Evolutionary conservation across 441 rosid species (phyloP), one percentile per base, ranked within the genome.

Genomic region (Arabidopsis lyrata): DNA sequence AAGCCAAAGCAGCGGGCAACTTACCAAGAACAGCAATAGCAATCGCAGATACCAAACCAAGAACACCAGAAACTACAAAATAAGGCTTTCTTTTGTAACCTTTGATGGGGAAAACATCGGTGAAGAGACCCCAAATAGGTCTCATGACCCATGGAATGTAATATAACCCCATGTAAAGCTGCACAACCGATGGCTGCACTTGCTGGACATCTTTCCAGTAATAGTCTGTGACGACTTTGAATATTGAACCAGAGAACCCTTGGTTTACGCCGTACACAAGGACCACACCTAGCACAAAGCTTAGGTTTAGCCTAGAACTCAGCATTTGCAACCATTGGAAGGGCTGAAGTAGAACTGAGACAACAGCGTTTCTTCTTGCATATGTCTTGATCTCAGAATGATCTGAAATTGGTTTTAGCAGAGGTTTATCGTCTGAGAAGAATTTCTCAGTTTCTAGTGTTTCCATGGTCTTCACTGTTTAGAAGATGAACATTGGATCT

Each of bases 91-190:
- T 83, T 66, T 72, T 83, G 68, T 90, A 90, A 1, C 95, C 97
- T 35, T 58, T 81, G 70, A 92, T 75, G 0, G 93, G 96, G 58
- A 92, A 86, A 49, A 90, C 87, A 73, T 89, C 93, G 12, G 95
- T 90, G 15, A 90, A 66, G 75, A 92, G 81, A 59, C 97, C 95
- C 97, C 95, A 92, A 4, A 90, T 20, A 14, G 96, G 97, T 73
- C 87, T 88, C 90, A 88, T 76, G 57, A 89, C 68, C 95, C 95
- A 92, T n/a, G 96, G 96, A 24, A 90, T 84, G 74, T 85, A 90
- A 77, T 87, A 90, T 11, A 90, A 50, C 15, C 96, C 96, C 53
- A 79, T 77, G 80, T 85, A 90, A 70, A 90, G 76, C 80, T 88
- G 96, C 60, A 88, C 86, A 59, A 70, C 57, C 3, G 96, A 86